A percentile compares a stretch with the other conserved stretches of the same genome.
These are phyloP conservation scores for Botrytis medusae DNA, from an alignment of 2,329 filamentous ascomycete species.

Conservation along the genomic window DNA sequence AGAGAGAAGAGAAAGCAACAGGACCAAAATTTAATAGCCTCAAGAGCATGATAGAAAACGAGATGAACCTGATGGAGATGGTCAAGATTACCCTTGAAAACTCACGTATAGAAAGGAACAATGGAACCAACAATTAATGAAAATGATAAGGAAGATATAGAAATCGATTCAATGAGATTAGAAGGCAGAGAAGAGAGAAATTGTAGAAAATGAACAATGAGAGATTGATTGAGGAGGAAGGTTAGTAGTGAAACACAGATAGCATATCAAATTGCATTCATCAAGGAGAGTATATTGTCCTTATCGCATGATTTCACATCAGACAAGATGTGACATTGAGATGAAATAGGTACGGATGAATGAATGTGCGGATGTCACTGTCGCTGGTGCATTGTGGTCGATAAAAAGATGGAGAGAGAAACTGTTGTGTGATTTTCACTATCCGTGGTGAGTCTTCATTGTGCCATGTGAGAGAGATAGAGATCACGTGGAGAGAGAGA, in stretches of 20 bases:
- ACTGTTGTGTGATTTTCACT: background rate
- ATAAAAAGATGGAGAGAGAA: no score
- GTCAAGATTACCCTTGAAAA: background rate
- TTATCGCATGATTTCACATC: background rate
- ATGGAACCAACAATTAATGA: background rate
- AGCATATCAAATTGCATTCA: background rate
- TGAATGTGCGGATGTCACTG: background rate
- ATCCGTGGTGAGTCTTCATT: background rate
- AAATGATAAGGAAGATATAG: background rate
- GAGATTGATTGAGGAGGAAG: background rate
- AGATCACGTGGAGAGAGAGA: background rate
- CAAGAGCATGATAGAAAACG: slow-evolving; percentile 26
- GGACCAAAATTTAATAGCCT: slow-evolving; percentile 27
- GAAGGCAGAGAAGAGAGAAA: background rate
- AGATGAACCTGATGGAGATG: background rate
- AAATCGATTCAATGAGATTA: background rate
- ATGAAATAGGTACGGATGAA: background rate
- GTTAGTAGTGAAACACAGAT: background rate
- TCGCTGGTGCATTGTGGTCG: background rate
- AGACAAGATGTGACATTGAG: background rate
- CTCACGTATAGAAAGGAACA: background rate
- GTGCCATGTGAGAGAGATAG: no score
- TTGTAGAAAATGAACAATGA: background rate
- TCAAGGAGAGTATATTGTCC: background rate
- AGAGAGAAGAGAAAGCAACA: slow-evolving; percentile 23